Percentiles rank a stretch among this genome's conserved stretches.
Evolutionary conservation across 805 yeast species (phyloP).

Genomic region (Kodamaea hsintzibuensis): DNA sequence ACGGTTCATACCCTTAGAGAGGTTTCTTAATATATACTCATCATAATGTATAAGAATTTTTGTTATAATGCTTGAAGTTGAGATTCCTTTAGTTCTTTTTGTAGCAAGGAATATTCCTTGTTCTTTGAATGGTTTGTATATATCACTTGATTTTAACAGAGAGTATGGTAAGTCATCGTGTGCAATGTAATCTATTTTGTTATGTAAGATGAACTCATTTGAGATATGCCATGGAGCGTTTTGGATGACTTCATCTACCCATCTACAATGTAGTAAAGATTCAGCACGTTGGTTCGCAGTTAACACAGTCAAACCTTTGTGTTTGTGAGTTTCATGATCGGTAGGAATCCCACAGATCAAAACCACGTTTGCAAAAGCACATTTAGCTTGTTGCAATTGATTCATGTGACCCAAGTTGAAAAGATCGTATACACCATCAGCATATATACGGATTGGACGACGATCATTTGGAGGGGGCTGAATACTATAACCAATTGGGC

Average conservation of each 20-base stretch:
- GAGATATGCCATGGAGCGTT: constrained; percentile 96
- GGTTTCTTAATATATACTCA: neutral
- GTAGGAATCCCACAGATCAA: constrained; percentile 91
- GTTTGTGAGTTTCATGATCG: constrained; percentile 41
- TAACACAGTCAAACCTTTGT: constrained; percentile 26
- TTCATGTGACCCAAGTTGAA: constrained; percentile 98
- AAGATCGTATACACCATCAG: constrained; percentile 97
- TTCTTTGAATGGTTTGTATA: constrained; percentile 87
- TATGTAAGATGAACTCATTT: constrained; percentile 59
- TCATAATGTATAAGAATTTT: constrained; percentile 63
- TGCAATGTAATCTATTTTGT: neutral
- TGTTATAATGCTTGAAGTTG: constrained; percentile 94
- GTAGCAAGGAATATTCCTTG: constrained; percentile 89
- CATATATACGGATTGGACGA: constrained; percentile 91
- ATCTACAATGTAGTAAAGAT: constrained; percentile 82
- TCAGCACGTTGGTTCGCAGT: constrained; percentile 87
- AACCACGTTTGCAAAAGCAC: constrained; percentile 78
- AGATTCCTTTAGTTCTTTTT: constrained; percentile 94
- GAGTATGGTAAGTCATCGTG: neutral
- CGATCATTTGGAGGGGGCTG: constrained; percentile 45
- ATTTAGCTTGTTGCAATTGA: constrained; percentile 94
- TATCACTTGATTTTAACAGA: constrained; percentile 83
- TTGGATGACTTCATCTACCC: constrained; percentile 97
- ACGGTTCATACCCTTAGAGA: neutral
- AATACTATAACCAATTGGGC: neutral